Conservation (phyloP, 306 rosid species). For the Citrullus amarus region DNA sequence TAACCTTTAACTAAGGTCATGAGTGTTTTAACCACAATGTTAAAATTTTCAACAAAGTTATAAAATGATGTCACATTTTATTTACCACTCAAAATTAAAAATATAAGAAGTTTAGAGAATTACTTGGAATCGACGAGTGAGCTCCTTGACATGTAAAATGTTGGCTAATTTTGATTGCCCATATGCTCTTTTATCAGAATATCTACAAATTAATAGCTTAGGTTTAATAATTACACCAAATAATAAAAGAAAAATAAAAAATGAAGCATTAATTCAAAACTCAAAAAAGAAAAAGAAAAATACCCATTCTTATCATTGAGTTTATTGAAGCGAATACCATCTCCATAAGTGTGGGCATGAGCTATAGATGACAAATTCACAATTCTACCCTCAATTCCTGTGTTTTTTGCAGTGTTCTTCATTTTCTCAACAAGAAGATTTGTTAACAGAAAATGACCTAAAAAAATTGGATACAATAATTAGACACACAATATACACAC, state of each 20-base stretch:
- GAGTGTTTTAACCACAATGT: too few species aligned
- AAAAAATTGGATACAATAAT: neutral
- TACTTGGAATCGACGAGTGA: slow-evolving; percentile 65
- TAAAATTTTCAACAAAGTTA: too few species aligned
- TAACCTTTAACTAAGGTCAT: too few species aligned
- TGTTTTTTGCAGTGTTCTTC: slow-evolving; percentile 60
- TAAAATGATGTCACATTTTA: too few species aligned
- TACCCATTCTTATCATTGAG: slow-evolving; percentile 55
- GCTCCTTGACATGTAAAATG: slow-evolving; percentile 66
- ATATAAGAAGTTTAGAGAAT: neutral
- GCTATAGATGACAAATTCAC: slow-evolving; percentile 83
- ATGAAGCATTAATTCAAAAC: neutral
- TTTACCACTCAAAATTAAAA: too few species aligned
- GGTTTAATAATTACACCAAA: neutral
- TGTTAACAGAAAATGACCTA: slow-evolving; percentile 80
- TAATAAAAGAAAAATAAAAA: neutral
- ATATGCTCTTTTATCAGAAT: slow-evolving; percentile 73
- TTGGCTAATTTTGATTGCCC: slow-evolving; percentile 92
- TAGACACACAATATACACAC: neutral
- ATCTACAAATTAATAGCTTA: slow-evolving; percentile 26
- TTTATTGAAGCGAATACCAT: slow-evolving; percentile 50
- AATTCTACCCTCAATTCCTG: slow-evolving; percentile 84
- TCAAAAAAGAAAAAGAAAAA: neutral
- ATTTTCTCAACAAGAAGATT: slow-evolving; percentile 66
- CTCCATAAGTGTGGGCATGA: slow-evolving; percentile 44